Base-by-base conservation (phyloP, 768 basidiomycete genomes). In the Tulasnella sp. region DNA sequence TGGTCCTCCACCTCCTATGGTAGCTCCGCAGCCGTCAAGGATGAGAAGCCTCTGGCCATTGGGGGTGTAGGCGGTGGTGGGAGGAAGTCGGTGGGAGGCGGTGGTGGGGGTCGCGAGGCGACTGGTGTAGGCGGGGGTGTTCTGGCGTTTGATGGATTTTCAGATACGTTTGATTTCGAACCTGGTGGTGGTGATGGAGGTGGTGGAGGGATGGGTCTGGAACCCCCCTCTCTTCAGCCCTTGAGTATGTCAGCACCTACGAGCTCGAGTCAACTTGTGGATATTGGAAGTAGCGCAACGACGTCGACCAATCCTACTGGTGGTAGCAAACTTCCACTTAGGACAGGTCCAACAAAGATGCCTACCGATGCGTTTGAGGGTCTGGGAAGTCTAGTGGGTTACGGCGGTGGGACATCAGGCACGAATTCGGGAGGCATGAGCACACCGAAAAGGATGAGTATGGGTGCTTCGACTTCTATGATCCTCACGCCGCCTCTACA, bases 111-210 rank as follows among this genome's bases (percentile, higher is more conserved):
- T 34, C 41, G 34, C 24, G 48, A 59, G 21, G 55, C 48, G 13
- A 19, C 15, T 29, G 21, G 10, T 48, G 51, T 19, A 50, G 34
- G 15, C 15, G 34, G 34, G 34, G 7, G 34, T 5, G 34, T 15
- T 15, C 34, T 7, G 34, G 58, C 61, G 10, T 65, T 69, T 48
- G 51, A 64, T 44, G 72, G 72, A 5, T 90, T 91, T 68, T 85
- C 82, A 1, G 86, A 90, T 53, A 71, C 82, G 7, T 76, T 80
- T 55, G 78, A 79, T 58, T 56, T 56, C 44, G 55, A 43, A 42
- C 27, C 27, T 43, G 21, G 26, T 24, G 41, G n/a, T 21, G 34
- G 54, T 44, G 54, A 13, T 21, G 34, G 54, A 23, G 54, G 24
- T 13, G 34, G 26, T 41, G 34, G 17, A 45, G 32, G 32, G 44